These are phyloP conservation scores for Trypanosomatidae sp. DNA, from an alignment of 208 protist genomes.

Conservation along the genomic window DNA sequence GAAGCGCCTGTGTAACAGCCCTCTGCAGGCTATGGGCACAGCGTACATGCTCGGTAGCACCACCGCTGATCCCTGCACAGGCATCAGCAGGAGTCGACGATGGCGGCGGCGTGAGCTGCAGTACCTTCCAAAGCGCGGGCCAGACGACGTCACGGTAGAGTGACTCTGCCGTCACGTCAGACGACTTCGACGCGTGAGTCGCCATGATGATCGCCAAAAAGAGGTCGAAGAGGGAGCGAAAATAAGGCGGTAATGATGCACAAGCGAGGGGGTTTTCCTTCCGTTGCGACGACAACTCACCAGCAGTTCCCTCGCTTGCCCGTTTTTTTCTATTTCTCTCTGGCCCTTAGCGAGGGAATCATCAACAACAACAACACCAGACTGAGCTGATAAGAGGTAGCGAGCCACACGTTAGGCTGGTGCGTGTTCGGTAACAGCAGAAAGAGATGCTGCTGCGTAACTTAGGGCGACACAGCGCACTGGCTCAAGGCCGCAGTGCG, in stretches of 20 bases:
- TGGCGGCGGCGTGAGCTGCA: conserved; percentile 5
- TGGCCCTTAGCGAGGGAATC: not conserved
- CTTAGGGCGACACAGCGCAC: not conserved
- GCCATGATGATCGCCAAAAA: not conserved
- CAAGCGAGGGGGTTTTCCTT: not conserved
- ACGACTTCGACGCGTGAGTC: not conserved
- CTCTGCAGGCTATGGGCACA: conserved; percentile 11
- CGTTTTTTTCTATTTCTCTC: not conserved
- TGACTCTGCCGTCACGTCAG: conserved; percentile 9
- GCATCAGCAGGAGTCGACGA: not conserved
- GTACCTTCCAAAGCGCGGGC: conserved; percentile 24
- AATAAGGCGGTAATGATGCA: too few species aligned
- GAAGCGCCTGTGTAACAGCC: conserved; percentile 16
- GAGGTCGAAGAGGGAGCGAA: not conserved
- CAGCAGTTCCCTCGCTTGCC: not conserved
- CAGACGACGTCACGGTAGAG: conserved; percentile 21
- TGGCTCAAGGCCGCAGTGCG: not conserved
- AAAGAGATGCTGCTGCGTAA: not conserved
- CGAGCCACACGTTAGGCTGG: not conserved
- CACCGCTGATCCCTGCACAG: not conserved
- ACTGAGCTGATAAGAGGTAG: too few species aligned
- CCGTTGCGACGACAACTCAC: not conserved
- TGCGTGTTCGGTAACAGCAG: not conserved
- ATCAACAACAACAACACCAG: not conserved
- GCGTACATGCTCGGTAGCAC: not conserved